A percentile compares a stretch with the other conserved stretches of the same genome.
Conservation (phyloP, 371 early-diverging fungal species). For the Saksenaea oblongispora region DNA sequence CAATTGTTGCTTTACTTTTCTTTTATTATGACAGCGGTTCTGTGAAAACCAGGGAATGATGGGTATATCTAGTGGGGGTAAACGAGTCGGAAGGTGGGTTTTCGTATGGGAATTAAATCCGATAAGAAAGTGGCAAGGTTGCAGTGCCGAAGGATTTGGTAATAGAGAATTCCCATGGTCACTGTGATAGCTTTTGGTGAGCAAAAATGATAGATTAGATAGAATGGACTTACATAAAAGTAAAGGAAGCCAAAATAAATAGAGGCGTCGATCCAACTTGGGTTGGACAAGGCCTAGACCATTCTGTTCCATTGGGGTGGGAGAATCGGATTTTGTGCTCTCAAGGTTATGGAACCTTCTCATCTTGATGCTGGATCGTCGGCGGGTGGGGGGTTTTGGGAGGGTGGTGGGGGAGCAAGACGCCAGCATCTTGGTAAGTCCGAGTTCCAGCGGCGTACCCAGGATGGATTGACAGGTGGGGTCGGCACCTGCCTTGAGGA, state of each 20-base stretch:
- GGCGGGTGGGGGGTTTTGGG: neutral
- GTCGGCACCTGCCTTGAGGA: conserved; percentile 71
- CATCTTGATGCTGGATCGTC: conserved; percentile 9
- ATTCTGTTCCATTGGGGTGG: conserved; percentile 23
- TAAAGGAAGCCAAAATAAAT: conserved; percentile 38
- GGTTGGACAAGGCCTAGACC: conserved; percentile 27
- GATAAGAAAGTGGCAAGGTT: no score
- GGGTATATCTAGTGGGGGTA: no score
- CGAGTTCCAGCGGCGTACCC: conserved; percentile 6
- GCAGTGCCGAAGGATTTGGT: neutral
- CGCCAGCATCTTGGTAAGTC: neutral
- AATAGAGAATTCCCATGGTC: conserved; percentile 12
- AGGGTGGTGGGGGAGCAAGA: neutral
- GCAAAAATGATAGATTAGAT: neutral
- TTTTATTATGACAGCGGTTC: no score
- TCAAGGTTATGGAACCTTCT: conserved; percentile 24
- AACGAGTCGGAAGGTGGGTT: no score
- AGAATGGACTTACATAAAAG: conserved; percentile 23
- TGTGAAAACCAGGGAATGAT: no score
- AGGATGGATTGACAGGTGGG: conserved; percentile 21
- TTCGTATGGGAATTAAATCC: no score
- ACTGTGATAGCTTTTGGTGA: neutral
- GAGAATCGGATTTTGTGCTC: conserved; percentile 1
- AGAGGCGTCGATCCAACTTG: conserved; percentile 31
- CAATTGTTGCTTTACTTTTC: no score